Percentiles rank a stretch among this genome's conserved stretches.
Evolutionary conservation across 2,329 filamentous ascomycete genomes (phyloP).

Genomic region (Trichoderma koningii): DNA sequence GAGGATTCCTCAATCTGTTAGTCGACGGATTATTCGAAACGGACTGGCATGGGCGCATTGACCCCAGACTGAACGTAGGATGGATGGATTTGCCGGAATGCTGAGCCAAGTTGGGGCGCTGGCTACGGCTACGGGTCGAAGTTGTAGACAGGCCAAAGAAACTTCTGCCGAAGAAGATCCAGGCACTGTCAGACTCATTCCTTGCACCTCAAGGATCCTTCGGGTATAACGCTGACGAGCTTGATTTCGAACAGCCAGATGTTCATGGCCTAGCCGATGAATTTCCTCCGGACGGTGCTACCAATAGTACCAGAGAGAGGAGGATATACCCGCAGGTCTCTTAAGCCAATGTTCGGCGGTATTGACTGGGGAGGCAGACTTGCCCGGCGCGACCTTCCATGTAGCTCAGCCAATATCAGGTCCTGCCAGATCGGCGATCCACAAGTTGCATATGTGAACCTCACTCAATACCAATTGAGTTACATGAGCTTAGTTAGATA

Average conservation of each 20-base stretch:
- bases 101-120: too few species aligned
- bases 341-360: not conserved
- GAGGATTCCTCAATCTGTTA: not conserved
- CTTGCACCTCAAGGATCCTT: not conserved
- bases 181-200: too few species aligned
- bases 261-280: not conserved
- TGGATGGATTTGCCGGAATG: too few species aligned
- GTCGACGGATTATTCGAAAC: not conserved
- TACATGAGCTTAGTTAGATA: too few species aligned
- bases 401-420: not conserved
- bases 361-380: too few species aligned
- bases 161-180: too few species aligned
- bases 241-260: not conserved
- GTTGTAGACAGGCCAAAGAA: too few species aligned
- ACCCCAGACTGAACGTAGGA: too few species aligned
- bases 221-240: not conserved
- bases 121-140: too few species aligned
- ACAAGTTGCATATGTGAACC: not conserved
- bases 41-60: too few species aligned
- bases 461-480: too few species aligned
- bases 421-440: not conserved
- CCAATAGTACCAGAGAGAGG: not conserved
- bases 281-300: not conserved
- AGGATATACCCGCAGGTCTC: too few species aligned
- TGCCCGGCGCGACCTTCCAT: not conserved